Conservation (phyloP, 2,329 filamentous ascomycete genomes). For the Fusarium beomiforme region DNA sequence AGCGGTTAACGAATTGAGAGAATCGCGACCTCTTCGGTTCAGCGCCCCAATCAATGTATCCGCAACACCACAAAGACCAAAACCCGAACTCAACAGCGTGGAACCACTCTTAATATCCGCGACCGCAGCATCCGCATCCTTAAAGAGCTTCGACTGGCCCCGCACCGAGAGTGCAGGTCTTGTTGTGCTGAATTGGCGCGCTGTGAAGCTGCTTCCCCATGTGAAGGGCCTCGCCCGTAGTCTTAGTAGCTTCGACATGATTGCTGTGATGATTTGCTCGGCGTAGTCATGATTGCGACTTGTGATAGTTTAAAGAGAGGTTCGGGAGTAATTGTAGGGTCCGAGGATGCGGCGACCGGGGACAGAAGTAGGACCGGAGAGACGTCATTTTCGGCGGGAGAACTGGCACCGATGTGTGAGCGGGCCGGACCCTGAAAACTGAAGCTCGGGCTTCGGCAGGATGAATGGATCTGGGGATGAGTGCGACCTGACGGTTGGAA, state of each 20-base stretch:
- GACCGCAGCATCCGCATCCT: constrained; percentile 73
- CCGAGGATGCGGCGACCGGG: constrained; percentile 11
- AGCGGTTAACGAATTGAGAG: constrained; percentile 75
- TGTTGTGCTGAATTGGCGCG: constrained; percentile 36
- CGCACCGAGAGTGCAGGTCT: constrained; percentile 11
- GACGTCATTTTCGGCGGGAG: constrained; percentile 35
- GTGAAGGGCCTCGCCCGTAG: constrained; percentile 14
- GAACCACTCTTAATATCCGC: constrained; percentile 76
- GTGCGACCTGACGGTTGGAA: not conserved
- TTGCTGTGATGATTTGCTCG: not conserved
- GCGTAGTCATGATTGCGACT: constrained; percentile 14
- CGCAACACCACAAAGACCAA: constrained; percentile 83
- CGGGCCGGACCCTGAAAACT: constrained; percentile 7
- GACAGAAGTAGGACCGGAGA: constrained; percentile 21
- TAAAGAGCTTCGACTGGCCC: constrained; percentile 57
- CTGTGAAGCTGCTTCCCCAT: constrained; percentile 38
- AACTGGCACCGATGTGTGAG: constrained; percentile 24
- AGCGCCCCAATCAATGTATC: constrained; percentile 79
- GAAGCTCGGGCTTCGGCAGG: not conserved
- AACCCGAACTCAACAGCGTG: constrained; percentile 79
- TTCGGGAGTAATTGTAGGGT: constrained; percentile 24
- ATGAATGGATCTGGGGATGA: not conserved
- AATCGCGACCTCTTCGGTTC: constrained; percentile 65
- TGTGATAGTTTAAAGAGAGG: constrained; percentile 35
- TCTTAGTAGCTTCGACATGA: constrained; percentile 29